Percentiles rank a stretch among this genome's conserved stretches.
These are phyloP conservation scores for Boletus reticuloceps DNA, from an alignment of 768 basidiomycete species.

Conservation along the genomic window DNA sequence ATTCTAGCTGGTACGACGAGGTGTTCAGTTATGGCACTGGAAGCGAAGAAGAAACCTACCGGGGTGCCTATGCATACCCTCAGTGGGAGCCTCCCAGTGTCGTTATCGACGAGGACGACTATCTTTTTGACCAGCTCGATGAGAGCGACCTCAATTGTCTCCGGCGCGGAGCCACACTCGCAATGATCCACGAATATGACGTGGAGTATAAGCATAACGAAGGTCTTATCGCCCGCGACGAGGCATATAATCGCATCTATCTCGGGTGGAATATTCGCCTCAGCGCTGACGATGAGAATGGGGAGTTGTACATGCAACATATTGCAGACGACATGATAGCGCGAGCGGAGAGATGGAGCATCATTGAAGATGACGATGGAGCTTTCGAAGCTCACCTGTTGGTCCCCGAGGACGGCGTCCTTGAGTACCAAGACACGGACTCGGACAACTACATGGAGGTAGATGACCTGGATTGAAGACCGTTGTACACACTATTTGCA, in stretches of 20 bases:
- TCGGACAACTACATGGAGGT: slow-evolving; percentile 39
- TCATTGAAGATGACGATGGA: slow-evolving; percentile 37
- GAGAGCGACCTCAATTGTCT: slow-evolving; percentile 42
- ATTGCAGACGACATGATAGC: slow-evolving; percentile 39
- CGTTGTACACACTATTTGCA: no score
- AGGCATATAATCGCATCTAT: slow-evolving; percentile 46
- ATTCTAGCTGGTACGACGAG: slow-evolving; percentile 30
- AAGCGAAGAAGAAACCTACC: slow-evolving; percentile 37
- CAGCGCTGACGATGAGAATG: slow-evolving; percentile 39
- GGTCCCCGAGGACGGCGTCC: slow-evolving; percentile 32
- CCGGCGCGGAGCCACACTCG: slow-evolving; percentile 56
- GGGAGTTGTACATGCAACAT: slow-evolving; percentile 40
- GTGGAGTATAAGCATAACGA: slow-evolving; percentile 54
- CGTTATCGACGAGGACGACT: slow-evolving; percentile 34
- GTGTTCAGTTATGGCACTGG: slow-evolving; percentile 35
- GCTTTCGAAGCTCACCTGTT: slow-evolving; percentile 42
- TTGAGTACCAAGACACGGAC: slow-evolving; percentile 37
- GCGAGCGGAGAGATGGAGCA: slow-evolving; percentile 45
- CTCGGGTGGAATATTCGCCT: slow-evolving; percentile 70
- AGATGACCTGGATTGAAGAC: slow-evolving; percentile 14
- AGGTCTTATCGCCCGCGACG: slow-evolving; percentile 50
- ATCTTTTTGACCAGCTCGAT: slow-evolving; percentile 34
- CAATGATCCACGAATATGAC: slow-evolving; percentile 55
- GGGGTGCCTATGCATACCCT: slow-evolving; percentile 42
- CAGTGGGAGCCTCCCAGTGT: slow-evolving; percentile 59